A percentile compares a stretch with the other conserved stretches of the same genome.
phyloP scores from a whole-genome alignment of 208 protist species.

The Acanthamoeba healyi region DNA sequence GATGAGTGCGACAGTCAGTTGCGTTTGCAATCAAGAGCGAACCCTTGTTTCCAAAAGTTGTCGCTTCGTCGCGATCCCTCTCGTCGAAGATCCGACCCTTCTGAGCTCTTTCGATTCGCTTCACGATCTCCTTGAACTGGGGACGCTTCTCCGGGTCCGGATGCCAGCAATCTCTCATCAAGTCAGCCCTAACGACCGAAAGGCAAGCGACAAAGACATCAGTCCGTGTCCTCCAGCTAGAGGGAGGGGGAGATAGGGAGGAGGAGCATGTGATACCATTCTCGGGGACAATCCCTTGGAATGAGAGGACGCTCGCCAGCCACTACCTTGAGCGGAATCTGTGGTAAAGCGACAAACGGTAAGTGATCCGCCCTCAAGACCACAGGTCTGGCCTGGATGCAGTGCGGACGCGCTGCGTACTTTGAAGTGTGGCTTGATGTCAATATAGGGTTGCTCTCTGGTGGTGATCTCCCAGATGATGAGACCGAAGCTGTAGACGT shows the following conservation, averaged over 20 bases:
- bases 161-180: conserved; percentile 50
- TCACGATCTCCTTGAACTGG: conserved; percentile 38
- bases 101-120: conserved; percentile 22
- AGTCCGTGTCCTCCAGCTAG: too few relatives aligned
- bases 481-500: conserved; percentile 69
- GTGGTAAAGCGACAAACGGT: background rate
- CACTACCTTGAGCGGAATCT: conserved; percentile 54
- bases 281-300: conserved; percentile 29
- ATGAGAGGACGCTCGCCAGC: conserved; percentile 20
- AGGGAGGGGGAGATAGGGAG: background rate
- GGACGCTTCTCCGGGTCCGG: conserved; percentile 8
- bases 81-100: background rate
- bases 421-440: conserved; percentile 71
- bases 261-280: background rate
- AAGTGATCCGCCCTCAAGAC: too few relatives aligned
- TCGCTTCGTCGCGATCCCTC: background rate
- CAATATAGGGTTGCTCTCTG: conserved; percentile 42
- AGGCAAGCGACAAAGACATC: background rate
- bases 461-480: conserved; percentile 66
- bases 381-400: too few relatives aligned
- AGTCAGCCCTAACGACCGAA: background rate
- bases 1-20: background rate
- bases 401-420: too few relatives aligned
- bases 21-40: background rate
- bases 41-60: conserved; percentile 6